Conservation (phyloP, 2,329 filamentous ascomycete species). For the Epichloe uncinata region DNA sequence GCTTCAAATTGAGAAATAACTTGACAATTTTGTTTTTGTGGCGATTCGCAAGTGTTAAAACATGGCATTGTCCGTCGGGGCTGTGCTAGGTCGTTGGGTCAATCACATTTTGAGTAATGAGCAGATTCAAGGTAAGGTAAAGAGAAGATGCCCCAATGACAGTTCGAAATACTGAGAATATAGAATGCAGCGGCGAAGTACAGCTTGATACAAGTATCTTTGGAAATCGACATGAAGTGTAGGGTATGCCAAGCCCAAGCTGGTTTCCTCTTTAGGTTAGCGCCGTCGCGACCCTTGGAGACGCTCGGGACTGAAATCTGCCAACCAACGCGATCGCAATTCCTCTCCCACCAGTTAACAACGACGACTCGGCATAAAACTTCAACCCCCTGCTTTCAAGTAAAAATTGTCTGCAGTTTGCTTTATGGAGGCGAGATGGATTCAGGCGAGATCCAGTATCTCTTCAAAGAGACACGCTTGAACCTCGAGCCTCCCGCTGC, state of each 20-base stretch:
- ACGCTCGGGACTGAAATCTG: constrained; percentile 19
- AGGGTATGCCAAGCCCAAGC: constrained; percentile 12
- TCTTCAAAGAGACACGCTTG: constrained; percentile 79
- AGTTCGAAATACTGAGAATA: too few species aligned
- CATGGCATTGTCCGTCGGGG: too few species aligned
- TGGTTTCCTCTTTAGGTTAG: constrained; percentile 25
- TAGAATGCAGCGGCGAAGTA: not conserved
- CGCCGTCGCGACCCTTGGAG: constrained; percentile 15
- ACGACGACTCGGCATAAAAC: not conserved
- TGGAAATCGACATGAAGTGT: not conserved
- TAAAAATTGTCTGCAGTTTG: constrained; percentile 4
- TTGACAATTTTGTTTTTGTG: too few species aligned
- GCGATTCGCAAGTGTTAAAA: too few species aligned
- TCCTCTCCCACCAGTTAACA: constrained; percentile 9
- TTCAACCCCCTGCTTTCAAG: not conserved
- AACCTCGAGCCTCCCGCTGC: constrained; percentile 62
- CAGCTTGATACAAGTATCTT: not conserved
- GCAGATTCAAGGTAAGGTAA: too few species aligned
- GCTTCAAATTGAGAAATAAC: not conserved
- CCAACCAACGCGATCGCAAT: constrained; percentile 18
- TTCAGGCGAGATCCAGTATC: constrained; percentile 45
- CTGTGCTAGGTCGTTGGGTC: too few species aligned
- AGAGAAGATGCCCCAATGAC: too few species aligned
- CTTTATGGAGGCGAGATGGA: constrained; percentile 57
- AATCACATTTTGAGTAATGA: too few species aligned